Conservation (phyloP, 2,329 filamentous ascomycete genomes). For the Paradendryphiella salina region DNA sequence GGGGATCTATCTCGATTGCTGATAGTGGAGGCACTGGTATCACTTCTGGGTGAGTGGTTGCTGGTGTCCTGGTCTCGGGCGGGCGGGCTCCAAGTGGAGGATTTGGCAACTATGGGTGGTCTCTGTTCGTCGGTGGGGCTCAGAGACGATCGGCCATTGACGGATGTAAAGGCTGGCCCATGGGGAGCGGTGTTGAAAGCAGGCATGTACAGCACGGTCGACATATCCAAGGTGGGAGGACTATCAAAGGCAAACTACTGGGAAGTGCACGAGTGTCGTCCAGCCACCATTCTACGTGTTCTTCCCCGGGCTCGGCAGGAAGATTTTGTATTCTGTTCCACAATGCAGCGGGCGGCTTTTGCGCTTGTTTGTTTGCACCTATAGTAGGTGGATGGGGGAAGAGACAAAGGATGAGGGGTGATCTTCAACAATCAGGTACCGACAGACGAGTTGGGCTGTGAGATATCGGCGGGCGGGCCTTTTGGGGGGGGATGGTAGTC, state of each 20-base stretch:
- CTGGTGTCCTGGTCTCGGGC: constrained; percentile 23
- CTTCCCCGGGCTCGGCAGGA: not conserved
- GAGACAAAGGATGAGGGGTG: not conserved
- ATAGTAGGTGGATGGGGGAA: constrained; percentile 5
- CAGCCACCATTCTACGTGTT: constrained; percentile 8
- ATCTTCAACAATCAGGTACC: not conserved
- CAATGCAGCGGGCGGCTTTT: constrained; percentile 25
- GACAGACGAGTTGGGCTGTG: not conserved
- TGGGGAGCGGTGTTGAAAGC: constrained; percentile 34
- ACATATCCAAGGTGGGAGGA: constrained; percentile 28
- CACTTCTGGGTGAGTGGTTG: constrained; percentile 23
- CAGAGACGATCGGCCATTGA: constrained; percentile 41
- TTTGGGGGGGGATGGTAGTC: not conserved
- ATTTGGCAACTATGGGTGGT: constrained; percentile 20
- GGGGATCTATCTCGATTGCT: constrained; percentile 29
- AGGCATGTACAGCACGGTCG: constrained; percentile 41
- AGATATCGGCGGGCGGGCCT: not conserved
- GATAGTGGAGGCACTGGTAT: constrained; percentile 28
- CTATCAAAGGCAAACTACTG: constrained; percentile 4
- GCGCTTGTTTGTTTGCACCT: constrained; percentile 13
- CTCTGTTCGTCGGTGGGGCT: constrained; percentile 31
- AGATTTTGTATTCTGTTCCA: constrained; percentile 9
- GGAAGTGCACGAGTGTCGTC: not conserved
- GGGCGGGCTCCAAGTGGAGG: constrained; percentile 24
- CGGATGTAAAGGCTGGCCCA: constrained; percentile 44